Evolutionary conservation across 108 stramenopile species (phyloP), one percentile per base, ranked within the genome.

Genomic region (Aurantiochytrium sp.): DNA sequence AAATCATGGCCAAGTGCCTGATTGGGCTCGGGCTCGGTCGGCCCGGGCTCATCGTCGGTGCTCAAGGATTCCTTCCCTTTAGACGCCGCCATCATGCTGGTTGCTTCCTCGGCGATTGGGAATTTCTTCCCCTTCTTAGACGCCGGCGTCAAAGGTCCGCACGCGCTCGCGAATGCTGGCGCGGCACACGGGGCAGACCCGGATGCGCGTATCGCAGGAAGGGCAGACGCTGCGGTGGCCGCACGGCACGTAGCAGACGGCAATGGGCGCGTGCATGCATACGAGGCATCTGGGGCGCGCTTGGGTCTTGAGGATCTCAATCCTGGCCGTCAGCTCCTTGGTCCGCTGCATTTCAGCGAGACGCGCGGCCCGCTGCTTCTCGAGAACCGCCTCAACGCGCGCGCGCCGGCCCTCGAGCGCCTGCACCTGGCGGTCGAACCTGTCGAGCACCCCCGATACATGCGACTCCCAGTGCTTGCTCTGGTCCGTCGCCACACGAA

Each of bases 81-180:
- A n/a, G n/a, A n/a, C n/a, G n/a, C n/a, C n/a, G n/a, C n/a, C n/a
- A n/a, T n/a, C n/a, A n/a, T n/a, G n/a, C n/a, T n/a, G n/a, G n/a
- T n/a, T n/a, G n/a, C n/a, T n/a, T n/a, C n/a, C n/a, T n/a, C n/a
- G n/a, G n/a, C n/a, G n/a, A n/a, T n/a, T n/a, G n/a, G n/a, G n/a
- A n/a, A n/a, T n/a, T n/a, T n/a, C n/a, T 52, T 17, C 50, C 3
- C 50, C 50, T 8, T 15, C 50, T 65, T 27, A 65, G 2, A 81
- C 73, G n/a, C 73, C 73, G 24, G 73, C 73, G 30, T 81, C 73
- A 81, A 30, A 81, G 3, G 73, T 81, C 10, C 73, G 73, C 12
- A 81, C 73, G 42, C 73, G 73, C 45, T 81, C 73, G 45, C 73
- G 73, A 30, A 81, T 81, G 2, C 2, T 12, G 6, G 42, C 39